Base-by-base conservation (phyloP, 192 early-diverging fungal species). In the Obelidium mucronatum region DNA sequence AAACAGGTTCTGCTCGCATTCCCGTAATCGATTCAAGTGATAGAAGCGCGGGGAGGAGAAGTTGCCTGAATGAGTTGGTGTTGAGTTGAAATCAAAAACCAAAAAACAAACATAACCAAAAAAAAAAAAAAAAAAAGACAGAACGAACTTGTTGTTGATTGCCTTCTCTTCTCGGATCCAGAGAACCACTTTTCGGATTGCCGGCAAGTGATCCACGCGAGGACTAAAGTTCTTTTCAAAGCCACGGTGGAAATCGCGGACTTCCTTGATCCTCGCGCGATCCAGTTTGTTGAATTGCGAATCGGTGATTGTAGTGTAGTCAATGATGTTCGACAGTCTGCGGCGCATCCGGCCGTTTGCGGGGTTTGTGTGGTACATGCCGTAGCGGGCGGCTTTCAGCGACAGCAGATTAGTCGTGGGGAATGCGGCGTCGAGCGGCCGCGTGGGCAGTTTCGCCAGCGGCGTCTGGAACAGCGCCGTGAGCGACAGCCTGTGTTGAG, bases 131-230 rank as follows among this genome's bases (percentile, higher is more conserved):
- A 28, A 24, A 69, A 34, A 69, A 69, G 11, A 15, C 19, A 5
- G 40, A 37, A 6, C 1, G 15, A 35, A 54, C 89, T 97, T 97
- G 89, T 94, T 96, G 26, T 87, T 76, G 40, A 95, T 86, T 6
- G 95, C 94, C 55, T 93, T 91, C 74, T 94, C 92, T 71, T 91
- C 87, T 89, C 94, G 95, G 53, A 95, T 92, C 79, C 94, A 92
- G 44, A 99, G 83, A 19, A 89, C 88, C 44, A 97, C 91, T 73
- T 88, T 91, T 31, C 90, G 70, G 53, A 97, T 79, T 11, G 80
- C 80, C 34, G 96, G 95, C 66, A 93, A 75, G 34, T 86, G 81
- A 58, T 85, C 84, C 33, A 90, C 84, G 24, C 88, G 83, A 31
- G 89, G 90, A 15, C 82, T 77, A n/a, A 88, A 91, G 40, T 81